These are phyloP conservation scores for Phytophthora vignae DNA, from an alignment of 352 stramenopile species.

Conservation along the genomic window DNA sequence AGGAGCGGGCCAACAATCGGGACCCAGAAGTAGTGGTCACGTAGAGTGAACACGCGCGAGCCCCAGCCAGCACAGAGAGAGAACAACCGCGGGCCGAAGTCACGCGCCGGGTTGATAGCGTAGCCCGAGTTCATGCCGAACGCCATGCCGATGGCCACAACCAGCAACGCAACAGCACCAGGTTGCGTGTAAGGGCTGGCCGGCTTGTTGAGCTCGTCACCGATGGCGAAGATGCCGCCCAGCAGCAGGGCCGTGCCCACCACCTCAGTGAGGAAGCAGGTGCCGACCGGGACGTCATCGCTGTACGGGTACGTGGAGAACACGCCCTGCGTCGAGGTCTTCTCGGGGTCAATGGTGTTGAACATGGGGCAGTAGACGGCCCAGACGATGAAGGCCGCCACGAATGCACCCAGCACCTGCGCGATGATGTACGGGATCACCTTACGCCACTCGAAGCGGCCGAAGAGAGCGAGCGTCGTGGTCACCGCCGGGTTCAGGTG, in stretches of 20 bases:
- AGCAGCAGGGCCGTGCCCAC: slow-evolving; percentile 56
- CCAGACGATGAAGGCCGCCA: slow-evolving; percentile 51
- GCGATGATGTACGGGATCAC: slow-evolving; percentile 49
- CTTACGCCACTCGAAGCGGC: slow-evolving; percentile 56
- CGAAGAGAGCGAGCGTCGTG: slow-evolving; percentile 56
- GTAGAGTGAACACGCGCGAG: slow-evolving; percentile 43
- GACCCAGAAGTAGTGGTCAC: slow-evolving; percentile 46
- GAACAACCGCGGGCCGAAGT: slow-evolving; percentile 52
- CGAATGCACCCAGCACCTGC: slow-evolving; percentile 59
- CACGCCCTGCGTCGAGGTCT: slow-evolving; percentile 32
- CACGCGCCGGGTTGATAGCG: slow-evolving; percentile 59
- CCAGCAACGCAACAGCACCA: slow-evolving; percentile 46
- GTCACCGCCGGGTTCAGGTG: slow-evolving; percentile 73
- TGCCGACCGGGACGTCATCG: slow-evolving; percentile 28
- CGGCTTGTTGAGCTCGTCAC: slow-evolving; percentile 51
- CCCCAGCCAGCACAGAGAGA: slow-evolving; percentile 46
- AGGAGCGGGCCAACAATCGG: slow-evolving; percentile 39
- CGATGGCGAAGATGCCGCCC: slow-evolving; percentile 55
- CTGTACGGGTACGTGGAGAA: slow-evolving; percentile 55
- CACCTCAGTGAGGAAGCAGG: slow-evolving; percentile 57
- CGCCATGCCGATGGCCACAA: slow-evolving; percentile 64
- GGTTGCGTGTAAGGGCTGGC: slow-evolving; percentile 44
- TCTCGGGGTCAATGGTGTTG: slow-evolving; percentile 50
- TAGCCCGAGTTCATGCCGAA: slow-evolving; percentile 73
- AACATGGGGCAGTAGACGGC: slow-evolving; percentile 63